Conservation (phyloP, 768 basidiomycete species). For the Kwoniella bestiolae region DNA sequence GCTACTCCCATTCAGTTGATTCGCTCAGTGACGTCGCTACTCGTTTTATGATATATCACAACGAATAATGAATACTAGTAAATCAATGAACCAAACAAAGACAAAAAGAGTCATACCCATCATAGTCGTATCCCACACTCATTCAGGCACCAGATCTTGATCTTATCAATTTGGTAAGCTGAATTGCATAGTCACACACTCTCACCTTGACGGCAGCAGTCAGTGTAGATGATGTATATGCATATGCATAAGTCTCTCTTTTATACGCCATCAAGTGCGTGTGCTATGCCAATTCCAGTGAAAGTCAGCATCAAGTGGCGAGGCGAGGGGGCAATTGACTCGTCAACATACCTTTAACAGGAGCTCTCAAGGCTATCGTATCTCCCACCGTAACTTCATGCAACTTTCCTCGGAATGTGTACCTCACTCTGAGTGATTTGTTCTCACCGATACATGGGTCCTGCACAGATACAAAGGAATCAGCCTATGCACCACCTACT, state of each 20-base stretch:
- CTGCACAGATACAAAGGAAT: conserved; percentile 21
- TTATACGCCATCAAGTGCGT: conserved; percentile 18
- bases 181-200: too few relatives aligned
- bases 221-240: neutral
- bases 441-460: conserved; percentile 77
- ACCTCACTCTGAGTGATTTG: conserved; percentile 73
- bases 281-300: neutral
- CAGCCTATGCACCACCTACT: neutral
- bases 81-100: too few relatives aligned
- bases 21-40: neutral
- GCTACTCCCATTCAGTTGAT: neutral
- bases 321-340: too few relatives aligned
- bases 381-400: conserved; percentile 80
- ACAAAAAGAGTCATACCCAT: too few relatives aligned
- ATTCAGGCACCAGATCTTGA: neutral
- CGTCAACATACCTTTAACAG: conserved; percentile 49
- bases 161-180: conserved; percentile 2
- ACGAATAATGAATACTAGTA: too few relatives aligned
- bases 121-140: too few relatives aligned
- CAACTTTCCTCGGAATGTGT: conserved; percentile 71
- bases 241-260: neutral
- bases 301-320: conserved; percentile 6
- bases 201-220: too few relatives aligned
- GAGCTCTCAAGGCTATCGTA: conserved; percentile 64
- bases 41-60: too few relatives aligned